Conservation (phyloP, 257 asterid genomes). For the Salvia rosmarinus region DNA sequence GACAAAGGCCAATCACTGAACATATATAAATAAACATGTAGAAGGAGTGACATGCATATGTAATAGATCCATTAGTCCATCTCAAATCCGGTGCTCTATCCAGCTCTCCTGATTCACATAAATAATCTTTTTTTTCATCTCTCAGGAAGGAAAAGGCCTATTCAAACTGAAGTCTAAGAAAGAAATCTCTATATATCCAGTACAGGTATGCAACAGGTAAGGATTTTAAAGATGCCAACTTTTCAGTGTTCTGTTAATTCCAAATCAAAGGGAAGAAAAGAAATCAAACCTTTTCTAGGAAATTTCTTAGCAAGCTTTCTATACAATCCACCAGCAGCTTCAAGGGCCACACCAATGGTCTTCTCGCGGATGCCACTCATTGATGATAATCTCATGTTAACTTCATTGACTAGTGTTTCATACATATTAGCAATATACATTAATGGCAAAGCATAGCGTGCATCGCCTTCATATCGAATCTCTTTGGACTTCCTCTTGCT, state of each 20-base stretch:
- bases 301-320: constrained; percentile 91
- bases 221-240: constrained; percentile 19
- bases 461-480: constrained; percentile 80
- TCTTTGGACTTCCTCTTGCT: constrained; percentile 75
- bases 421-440: constrained; percentile 96
- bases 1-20: constrained; percentile 12
- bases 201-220: no score
- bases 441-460: constrained; percentile 82
- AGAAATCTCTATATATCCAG: no score
- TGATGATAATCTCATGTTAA: constrained; percentile 72
- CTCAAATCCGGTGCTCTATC: no score
- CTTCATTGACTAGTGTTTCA: constrained; percentile 89
- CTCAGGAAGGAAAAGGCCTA: neutral
- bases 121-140: neutral
- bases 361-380: constrained; percentile 84
- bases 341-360: constrained; percentile 96
- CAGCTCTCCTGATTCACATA: neutral
- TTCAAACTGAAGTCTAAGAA: neutral
- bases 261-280: constrained; percentile 8
- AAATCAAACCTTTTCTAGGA: constrained; percentile 77
- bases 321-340: constrained; percentile 98
- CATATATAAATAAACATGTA: neutral
- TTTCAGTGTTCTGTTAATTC: constrained; percentile 10
- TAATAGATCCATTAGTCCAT: neutral
- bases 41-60: constrained; percentile 16